phyloP scores from a whole-genome alignment of 768 basidiomycete species.

The Macrolepiota dolichaula region DNA sequence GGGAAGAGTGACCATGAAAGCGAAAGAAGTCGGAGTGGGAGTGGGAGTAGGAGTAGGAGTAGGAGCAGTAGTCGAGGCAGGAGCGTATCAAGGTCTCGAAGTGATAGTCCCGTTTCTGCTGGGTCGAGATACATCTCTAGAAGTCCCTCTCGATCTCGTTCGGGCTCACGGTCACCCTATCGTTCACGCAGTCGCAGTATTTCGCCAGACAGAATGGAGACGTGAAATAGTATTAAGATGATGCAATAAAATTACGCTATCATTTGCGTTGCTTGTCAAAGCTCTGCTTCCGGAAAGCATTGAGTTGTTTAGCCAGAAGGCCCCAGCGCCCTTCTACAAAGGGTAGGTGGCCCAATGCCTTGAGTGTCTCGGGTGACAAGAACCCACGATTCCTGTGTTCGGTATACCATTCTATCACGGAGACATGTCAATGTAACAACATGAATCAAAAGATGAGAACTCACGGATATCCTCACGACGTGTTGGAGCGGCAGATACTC shows the following conservation, averaged over 20 bases:
- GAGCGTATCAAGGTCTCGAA: slow-evolving; percentile 22
- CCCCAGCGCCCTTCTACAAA: slow-evolving; percentile 72
- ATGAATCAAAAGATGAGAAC: slow-evolving; percentile 23
- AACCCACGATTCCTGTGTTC: slow-evolving; percentile 73
- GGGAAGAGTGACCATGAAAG: slow-evolving; percentile 57
- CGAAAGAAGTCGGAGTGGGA: slow-evolving; percentile 35
- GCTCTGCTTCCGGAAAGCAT: slow-evolving; percentile 48
- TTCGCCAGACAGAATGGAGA: slow-evolving; percentile 54
- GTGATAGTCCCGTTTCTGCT: slow-evolving; percentile 23
- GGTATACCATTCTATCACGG: slow-evolving; percentile 74
- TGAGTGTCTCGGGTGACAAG: slow-evolving; percentile 57
- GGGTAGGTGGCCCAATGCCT: slow-evolving; percentile 47
- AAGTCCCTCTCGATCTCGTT: slow-evolving; percentile 54
- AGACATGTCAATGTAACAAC: slow-evolving; percentile 6
- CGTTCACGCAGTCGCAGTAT: slow-evolving; percentile 56
- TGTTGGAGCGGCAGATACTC: slow-evolving; percentile 76
- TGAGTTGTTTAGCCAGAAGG: slow-evolving; percentile 57
- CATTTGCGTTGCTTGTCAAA: slow-evolving; percentile 38
- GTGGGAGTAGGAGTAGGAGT: slow-evolving; percentile 20
- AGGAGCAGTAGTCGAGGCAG: slow-evolving; percentile 22
- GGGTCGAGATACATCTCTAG: slow-evolving; percentile 63
- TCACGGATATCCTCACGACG: slow-evolving; percentile 80
- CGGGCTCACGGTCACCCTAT: slow-evolving; percentile 37
- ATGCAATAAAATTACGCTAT: slow-evolving; percentile 13
- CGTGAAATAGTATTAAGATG: slow-evolving; percentile 15